Percentiles rank a stretch among this genome's conserved stretches.
Conservation (phyloP, 192 early-diverging fungal species). For the Mortierella antarctica region DNA sequence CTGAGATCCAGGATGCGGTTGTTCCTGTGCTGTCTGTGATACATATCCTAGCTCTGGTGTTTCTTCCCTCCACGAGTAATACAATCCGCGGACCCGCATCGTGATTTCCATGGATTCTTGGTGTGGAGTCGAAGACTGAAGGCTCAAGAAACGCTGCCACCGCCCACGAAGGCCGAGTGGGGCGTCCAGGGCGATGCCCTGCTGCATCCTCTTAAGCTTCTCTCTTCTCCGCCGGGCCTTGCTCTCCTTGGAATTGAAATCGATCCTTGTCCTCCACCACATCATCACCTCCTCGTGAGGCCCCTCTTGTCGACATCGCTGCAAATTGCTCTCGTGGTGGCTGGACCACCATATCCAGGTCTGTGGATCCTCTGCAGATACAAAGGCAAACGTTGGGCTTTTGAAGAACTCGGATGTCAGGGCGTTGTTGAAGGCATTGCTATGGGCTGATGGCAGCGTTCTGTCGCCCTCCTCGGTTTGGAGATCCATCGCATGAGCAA, state of each 20-base stretch:
- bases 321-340: slow-evolving; percentile 34
- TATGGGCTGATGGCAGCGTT: neutral
- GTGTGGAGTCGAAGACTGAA: slow-evolving; percentile 3
- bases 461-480: no score
- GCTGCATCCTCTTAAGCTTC: neutral
- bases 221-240: neutral
- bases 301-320: slow-evolving; percentile 28
- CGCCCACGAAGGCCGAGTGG: neutral
- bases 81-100: slow-evolving; percentile 36
- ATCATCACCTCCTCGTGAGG: slow-evolving; percentile 30
- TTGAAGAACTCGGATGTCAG: slow-evolving; percentile 33
- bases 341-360: slow-evolving; percentile 50
- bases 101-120: slow-evolving; percentile 29
- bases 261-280: slow-evolving; percentile 39
- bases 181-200: neutral
- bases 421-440: slow-evolving; percentile 16
- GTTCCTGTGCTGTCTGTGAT: neutral
- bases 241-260: slow-evolving; percentile 17
- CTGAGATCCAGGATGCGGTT: neutral
- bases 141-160: slow-evolving; percentile 13
- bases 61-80: slow-evolving; percentile 46
- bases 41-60: neutral
- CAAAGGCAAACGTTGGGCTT: slow-evolving; percentile 28
- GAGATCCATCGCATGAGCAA: slow-evolving; percentile 4
- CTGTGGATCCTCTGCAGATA: slow-evolving; percentile 48